phyloP scores from a whole-genome alignment of 495 filamentous ascomycete genomes.

The Penicillium paradoxum region DNA sequence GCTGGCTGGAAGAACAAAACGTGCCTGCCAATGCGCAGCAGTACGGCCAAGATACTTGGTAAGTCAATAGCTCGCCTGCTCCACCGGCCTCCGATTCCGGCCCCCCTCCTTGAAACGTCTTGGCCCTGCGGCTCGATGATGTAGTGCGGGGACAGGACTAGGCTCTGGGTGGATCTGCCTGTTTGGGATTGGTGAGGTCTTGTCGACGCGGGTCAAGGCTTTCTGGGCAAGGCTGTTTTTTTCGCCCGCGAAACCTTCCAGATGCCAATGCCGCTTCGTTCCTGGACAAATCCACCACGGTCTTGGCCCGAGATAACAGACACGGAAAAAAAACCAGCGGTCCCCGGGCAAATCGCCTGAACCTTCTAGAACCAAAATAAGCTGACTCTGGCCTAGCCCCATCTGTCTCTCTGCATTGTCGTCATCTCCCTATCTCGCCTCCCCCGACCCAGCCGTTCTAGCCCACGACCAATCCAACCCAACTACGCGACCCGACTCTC shows the following conservation, averaged over 20 bases:
- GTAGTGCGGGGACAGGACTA: conserved; percentile 32
- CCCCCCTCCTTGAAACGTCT: conserved; percentile 4
- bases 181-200: conserved; percentile 6
- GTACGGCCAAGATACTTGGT: conserved; percentile 32
- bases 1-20: conserved; percentile 30
- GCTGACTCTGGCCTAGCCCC: conserved; percentile 10
- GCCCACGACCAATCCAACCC: conserved; percentile 4
- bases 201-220: background rate
- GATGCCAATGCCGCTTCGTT: background rate
- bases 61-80: conserved; percentile 11
- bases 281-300: background rate
- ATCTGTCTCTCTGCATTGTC: conserved; percentile 27
- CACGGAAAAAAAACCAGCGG: background rate
- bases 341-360: background rate
- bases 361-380: conserved; percentile 3
- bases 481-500: background rate
- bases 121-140: conserved; percentile 21
- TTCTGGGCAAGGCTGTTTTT: conserved; percentile 4
- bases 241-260: background rate
- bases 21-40: conserved; percentile 12
- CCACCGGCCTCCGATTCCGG: background rate
- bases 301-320: background rate
- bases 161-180: conserved; percentile 13
- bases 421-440: conserved; percentile 21
- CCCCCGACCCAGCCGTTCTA: conserved; percentile 16